Conservation (phyloP, 1,284 basidiomycete genomes). For the Ustilago vetiveriae region DNA sequence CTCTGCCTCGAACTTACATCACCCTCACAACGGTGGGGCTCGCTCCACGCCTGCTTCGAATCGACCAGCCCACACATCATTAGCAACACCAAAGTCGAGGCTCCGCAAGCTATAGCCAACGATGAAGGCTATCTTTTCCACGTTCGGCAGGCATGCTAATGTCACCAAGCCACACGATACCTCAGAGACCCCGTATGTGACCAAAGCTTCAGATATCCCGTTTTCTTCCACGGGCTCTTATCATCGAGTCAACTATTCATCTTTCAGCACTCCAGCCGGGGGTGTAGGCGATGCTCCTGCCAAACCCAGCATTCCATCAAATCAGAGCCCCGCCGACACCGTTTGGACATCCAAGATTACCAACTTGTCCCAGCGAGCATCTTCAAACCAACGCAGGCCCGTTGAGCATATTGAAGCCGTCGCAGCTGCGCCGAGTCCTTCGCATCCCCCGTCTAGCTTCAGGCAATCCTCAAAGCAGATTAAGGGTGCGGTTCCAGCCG, state of each 20-base stretch:
- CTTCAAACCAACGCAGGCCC: background rate
- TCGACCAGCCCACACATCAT: background rate
- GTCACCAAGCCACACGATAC: constrained; percentile 4
- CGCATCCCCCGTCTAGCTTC: constrained; percentile 31
- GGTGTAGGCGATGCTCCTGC: constrained; percentile 26
- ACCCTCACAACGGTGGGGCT: too few species aligned
- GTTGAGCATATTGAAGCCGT: background rate
- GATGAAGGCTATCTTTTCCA: constrained; percentile 39
- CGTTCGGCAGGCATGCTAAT: constrained; percentile 25
- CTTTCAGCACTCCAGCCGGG: constrained; percentile 4
- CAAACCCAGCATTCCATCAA: background rate
- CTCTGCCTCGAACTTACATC: too few species aligned
- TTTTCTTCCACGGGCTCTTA: background rate
- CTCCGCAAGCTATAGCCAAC: background rate
- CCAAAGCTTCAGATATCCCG: background rate
- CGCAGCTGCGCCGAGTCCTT: background rate
- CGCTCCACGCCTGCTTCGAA: too few species aligned
- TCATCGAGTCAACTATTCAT: constrained; percentile 8
- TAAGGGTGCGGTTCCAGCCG: background rate
- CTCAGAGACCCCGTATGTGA: background rate
- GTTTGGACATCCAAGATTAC: constrained; percentile 15
- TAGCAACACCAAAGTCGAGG: too few species aligned
- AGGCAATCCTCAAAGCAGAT: background rate
- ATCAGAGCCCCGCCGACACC: background rate
- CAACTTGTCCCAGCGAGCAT: constrained; percentile 2